phyloP scores from a whole-genome alignment of 805 yeast genomes.

The Metschnikowia noctiluminum region DNA sequence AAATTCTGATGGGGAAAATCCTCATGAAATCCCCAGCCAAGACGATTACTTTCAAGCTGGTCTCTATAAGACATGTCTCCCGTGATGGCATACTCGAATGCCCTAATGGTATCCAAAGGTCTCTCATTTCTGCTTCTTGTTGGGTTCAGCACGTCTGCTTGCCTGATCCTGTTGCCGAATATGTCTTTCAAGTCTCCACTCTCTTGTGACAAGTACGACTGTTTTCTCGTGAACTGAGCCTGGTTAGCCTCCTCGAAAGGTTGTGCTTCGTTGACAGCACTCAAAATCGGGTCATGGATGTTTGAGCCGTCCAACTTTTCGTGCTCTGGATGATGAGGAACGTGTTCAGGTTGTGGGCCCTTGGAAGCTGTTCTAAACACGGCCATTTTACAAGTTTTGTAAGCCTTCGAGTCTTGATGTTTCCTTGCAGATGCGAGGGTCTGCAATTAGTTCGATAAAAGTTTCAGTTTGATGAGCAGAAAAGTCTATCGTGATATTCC shows the following conservation, averaged over 20 bases:
- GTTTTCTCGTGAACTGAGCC: constrained; percentile 41
- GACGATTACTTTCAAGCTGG: constrained; percentile 69
- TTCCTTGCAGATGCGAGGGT: background rate
- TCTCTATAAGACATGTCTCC: constrained; percentile 80
- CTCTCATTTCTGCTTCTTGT: constrained; percentile 91
- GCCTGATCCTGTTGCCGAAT: constrained; percentile 76
- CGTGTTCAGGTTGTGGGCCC: constrained; percentile 20
- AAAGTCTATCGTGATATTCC: background rate
- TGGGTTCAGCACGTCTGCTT: constrained; percentile 90
- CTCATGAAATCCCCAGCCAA: constrained; percentile 87
- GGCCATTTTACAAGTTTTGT: constrained; percentile 10
- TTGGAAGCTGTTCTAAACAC: constrained; percentile 22
- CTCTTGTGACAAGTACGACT: constrained; percentile 44
- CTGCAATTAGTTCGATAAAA: background rate
- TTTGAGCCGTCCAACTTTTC: constrained; percentile 10
- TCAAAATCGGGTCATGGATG: constrained; percentile 79
- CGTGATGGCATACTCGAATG: constrained; percentile 90
- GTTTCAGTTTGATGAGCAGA: background rate
- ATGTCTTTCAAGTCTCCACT: constrained; percentile 66
- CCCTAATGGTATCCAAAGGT: constrained; percentile 92
- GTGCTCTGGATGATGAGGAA: constrained; percentile 51
- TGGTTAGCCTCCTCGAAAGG: constrained; percentile 72
- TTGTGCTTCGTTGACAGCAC: constrained; percentile 93
- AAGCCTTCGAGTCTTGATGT: background rate
- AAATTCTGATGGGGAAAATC: constrained; percentile 59